Base-by-base conservation (phyloP, 257 asterid species). In the Solanum rostratum region DNA sequence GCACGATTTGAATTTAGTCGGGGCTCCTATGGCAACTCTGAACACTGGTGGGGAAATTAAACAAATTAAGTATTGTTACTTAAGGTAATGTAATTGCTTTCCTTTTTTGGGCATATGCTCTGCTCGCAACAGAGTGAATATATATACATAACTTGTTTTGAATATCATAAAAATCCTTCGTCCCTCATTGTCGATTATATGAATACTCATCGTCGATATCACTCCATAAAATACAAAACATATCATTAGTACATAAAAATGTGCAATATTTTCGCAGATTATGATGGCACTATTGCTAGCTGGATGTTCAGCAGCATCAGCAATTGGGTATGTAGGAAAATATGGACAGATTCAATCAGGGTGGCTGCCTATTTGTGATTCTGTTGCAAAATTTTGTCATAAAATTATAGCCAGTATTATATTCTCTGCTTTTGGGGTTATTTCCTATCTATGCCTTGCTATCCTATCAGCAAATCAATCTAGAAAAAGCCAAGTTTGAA, bases 301-400 rank as follows among this genome's bases (percentile, higher is more conserved):
- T 0, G 96, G 91, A 11, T 91, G 92, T 84, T 90, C 95, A 37
- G 91, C 97, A 30, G 97, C 97, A 11, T 90, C 93, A 0, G 87
- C 97, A 10, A 70, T 92, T 2, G 98, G 98, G 0, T 88, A 84
- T 80, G 80, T 94, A n/a, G 98, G 93, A 4, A 91, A 89, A 66
- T 86, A 92, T 53, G 98, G 98, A 13, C 85, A 93, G 62, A 86
- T 65, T 57, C 92, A 90, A 78, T 60, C 93, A 0, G 96, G 96
- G 0, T 94, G 98, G 98, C 20, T 80, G 88, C 83, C 91, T 3
- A 76, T 93, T 10, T 94, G 98, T 83, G 91, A 87, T 63, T 85
- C 89, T 46, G 91, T 94, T 29, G 80, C 24, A 20, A 85, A 87
- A 59, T 94, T 89, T 87, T 94, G 98, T 81, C 29, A 76, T 70